phyloP scores from a whole-genome alignment of 139 green algal genomes.

The Chlamydomonas sp. region DNA sequence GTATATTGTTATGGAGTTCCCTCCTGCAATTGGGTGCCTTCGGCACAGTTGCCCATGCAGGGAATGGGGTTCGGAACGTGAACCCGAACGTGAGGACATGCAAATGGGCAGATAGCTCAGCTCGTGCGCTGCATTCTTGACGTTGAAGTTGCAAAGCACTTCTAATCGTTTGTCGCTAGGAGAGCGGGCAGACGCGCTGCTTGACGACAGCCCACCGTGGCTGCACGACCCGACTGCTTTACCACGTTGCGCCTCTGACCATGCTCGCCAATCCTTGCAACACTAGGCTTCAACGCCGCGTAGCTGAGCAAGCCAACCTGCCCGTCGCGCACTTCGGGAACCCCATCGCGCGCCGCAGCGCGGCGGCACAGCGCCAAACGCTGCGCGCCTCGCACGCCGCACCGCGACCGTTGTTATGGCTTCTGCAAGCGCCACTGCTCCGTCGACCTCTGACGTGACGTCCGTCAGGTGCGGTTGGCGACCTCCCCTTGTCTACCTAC shows the following conservation, averaged over 20 bases:
- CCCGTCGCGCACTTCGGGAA: background rate
- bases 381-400: background rate
- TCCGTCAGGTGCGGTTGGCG: constrained; percentile 10
- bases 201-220: no score
- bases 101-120: no score
- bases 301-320: background rate
- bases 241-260: constrained; percentile 2
- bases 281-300: background rate
- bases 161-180: no score
- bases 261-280: constrained; percentile 22
- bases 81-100: background rate
- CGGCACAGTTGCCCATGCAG: no score
- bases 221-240: background rate
- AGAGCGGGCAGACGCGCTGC: no score
- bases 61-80: background rate
- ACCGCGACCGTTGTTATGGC: background rate
- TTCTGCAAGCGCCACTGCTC: background rate
- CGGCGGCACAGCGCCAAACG: background rate
- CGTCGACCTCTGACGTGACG: background rate
- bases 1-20: no score
- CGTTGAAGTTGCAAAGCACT: no score
- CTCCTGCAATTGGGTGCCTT: no score
- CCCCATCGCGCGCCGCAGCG: constrained; percentile 5
- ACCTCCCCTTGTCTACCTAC: background rate
- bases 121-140: no score